phyloP scores from a whole-genome alignment of 139 green algal species.

The Picochlorum sp. region DNA sequence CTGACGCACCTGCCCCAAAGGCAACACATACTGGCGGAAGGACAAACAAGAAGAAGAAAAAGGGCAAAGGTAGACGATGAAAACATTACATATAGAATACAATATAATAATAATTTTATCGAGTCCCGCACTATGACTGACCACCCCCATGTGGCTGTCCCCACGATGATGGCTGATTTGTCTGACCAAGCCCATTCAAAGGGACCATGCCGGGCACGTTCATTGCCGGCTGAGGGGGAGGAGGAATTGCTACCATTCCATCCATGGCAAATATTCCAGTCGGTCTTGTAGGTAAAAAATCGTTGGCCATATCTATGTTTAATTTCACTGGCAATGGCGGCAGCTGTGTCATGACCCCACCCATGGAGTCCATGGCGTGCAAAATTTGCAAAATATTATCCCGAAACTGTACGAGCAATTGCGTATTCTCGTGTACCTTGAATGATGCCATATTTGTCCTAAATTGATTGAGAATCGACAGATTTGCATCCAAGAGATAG shows the following conservation, averaged over 20 bases:
- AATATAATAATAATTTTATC: conserved; percentile 2
- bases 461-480: conserved; percentile 52
- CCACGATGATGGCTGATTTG: not conserved
- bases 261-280: conserved; percentile 4
- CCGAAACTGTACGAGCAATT: conserved; percentile 65
- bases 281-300: conserved; percentile 39
- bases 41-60: conserved; percentile 7
- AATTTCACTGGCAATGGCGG: conserved; percentile 63
- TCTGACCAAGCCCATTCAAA: conserved; percentile 3
- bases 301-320: conserved; percentile 60
- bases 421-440: conserved; percentile 72
- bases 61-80: conserved; percentile 16
- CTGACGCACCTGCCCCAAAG: not conserved
- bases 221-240: conserved; percentile 20
- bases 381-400: conserved; percentile 77
- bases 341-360: conserved; percentile 72
- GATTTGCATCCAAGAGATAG: conserved; percentile 49
- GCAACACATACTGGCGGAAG: not conserved
- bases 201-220: conserved; percentile 34
- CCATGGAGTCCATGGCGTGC: conserved; percentile 56
- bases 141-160: not conserved
- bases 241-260: conserved; percentile 13
- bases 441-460: conserved; percentile 38
- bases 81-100: conserved; percentile 3
- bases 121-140: not conserved